phyloP scores from a whole-genome alignment of 192 early-diverging fungal species.

The Chytriomyces confervae region DNA sequence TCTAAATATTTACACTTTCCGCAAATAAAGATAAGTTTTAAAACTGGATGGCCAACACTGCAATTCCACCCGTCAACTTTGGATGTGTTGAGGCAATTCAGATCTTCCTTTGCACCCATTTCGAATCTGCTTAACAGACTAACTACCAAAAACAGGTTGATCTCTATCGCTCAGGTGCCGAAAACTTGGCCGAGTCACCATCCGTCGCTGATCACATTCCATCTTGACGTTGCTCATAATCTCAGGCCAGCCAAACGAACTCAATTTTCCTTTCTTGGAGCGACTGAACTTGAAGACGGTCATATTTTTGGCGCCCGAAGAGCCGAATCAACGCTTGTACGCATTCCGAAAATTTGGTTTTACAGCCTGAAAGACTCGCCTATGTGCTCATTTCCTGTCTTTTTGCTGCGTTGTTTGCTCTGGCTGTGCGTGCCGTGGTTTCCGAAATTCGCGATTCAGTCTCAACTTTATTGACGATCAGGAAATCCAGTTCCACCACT shows the following conservation, averaged over 20 bases:
- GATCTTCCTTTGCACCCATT: not conserved
- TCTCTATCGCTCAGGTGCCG: slow-evolving; percentile 81
- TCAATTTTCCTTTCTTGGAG: slow-evolving; percentile 99
- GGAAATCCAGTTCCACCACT: slow-evolving; percentile 90
- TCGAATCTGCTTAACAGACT: not conserved
- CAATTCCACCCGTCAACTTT: slow-evolving; percentile 33
- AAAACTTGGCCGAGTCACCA: not conserved
- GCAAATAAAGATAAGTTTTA: not conserved
- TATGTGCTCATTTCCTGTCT: too few relatives aligned
- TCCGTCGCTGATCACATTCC: not conserved
- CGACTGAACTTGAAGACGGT: slow-evolving; percentile 93
- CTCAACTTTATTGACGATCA: slow-evolving; percentile 99
- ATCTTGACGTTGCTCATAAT: slow-evolving; percentile 42
- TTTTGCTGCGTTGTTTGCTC: too few relatives aligned
- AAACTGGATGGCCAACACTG: slow-evolving; percentile 20
- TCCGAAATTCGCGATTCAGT: slow-evolving; percentile 15
- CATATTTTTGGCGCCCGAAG: slow-evolving; percentile 95
- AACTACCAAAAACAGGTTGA: slow-evolving; percentile 67
- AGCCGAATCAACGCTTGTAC: slow-evolving; percentile 92
- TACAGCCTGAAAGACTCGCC: not conserved
- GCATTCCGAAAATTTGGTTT: slow-evolving; percentile 18
- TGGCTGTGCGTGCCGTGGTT: too few relatives aligned
- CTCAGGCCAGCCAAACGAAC: slow-evolving; percentile 88
- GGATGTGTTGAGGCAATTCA: slow-evolving; percentile 24
- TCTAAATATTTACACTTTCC: not conserved